Evolutionary conservation across 1,284 basidiomycete genomes (phyloP).

Genomic region (Ustilago cynodontis): DNA sequence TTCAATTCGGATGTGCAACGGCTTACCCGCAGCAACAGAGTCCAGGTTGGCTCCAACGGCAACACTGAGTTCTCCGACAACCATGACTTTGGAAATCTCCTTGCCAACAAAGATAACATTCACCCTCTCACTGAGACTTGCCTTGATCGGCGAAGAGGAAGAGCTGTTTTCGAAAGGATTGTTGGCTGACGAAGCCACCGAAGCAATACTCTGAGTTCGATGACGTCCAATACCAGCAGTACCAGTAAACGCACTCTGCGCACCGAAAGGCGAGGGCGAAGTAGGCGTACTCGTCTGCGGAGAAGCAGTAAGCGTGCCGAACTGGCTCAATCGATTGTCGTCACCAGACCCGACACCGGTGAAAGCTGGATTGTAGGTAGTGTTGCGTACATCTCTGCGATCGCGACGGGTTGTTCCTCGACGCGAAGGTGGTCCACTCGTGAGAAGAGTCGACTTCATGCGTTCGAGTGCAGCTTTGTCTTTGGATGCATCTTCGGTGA

Average conservation of each 20-base stretch:
- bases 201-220: slow-evolving; percentile 57
- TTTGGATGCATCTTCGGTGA: slow-evolving; percentile 71
- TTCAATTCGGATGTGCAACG: slow-evolving; percentile 71
- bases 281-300: slow-evolving; percentile 25
- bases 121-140: slow-evolving; percentile 73
- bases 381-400: slow-evolving; percentile 72
- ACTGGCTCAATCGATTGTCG: slow-evolving; percentile 40
- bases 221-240: slow-evolving; percentile 43
- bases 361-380: slow-evolving; percentile 67
- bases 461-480: slow-evolving; percentile 72
- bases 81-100: slow-evolving; percentile 71
- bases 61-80: slow-evolving; percentile 73
- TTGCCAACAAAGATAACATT: slow-evolving; percentile 72
- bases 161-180: slow-evolving; percentile 54
- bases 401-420: slow-evolving; percentile 71
- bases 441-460: slow-evolving; percentile 72
- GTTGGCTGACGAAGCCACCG: slow-evolving; percentile 43
- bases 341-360: slow-evolving; percentile 31
- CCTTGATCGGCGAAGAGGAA: slow-evolving; percentile 41
- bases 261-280: slow-evolving; percentile 44
- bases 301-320: slow-evolving; percentile 37
- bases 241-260: slow-evolving; percentile 44
- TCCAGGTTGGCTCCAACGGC: slow-evolving; percentile 17
- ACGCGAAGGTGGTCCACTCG: slow-evolving; percentile 58
- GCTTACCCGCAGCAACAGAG: slow-evolving; percentile 18